Evolutionary conservation across 2,329 filamentous ascomycete species (phyloP), one percentile per base, ranked within the genome.

Genomic region (Beauveria sp.): DNA sequence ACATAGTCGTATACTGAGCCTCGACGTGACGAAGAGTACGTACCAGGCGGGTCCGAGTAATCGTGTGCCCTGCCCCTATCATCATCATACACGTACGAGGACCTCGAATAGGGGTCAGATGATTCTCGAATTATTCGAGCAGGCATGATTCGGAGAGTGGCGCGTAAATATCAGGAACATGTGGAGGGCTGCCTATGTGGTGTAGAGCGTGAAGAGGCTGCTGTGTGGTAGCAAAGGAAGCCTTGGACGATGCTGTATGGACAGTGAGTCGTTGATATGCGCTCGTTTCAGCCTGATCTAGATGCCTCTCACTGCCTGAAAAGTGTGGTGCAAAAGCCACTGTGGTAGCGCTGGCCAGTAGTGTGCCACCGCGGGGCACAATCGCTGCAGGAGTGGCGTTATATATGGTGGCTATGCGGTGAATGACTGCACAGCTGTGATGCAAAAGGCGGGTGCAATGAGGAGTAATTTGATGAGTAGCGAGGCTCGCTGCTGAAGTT

Each of bases 361-460:
- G 26, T 59, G 56, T 51, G 46, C 28, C 43, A 22, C 55, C 55
- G 34, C 55, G 24, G 55, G 55, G 46, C 56, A 44, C 34, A 52
- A 26, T n/a, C 40, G n/a, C 26, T 37, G 8, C 26, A 50, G 48
- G 24, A 30, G 56, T 59, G 56, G 56, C 56, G 56, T 59, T 53
- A 26, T 43, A 52, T 18, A 52, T 18, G 37, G 56, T 59, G 56
- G 56, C 56, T 59, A 59, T 53, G 56, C 48, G 56, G 50, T n/a
- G n/a, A 59, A 53, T 34, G n/a, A 28, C 48, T 48, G 56, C 56
- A 12, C 47, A 46, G 48, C 37, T 34, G 56, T 52, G 37, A 44
- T 18, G 47, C 14, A 34, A 44, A 44, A 9, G 14, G 12, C 9
- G 5, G n/a, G 22, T 37, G 12, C 14, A 37, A 37, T 37, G 34